A percentile compares a stretch with the other conserved stretches of the same genome.
Evolutionary conservation across 1,139 yeast genomes (phyloP).

Genomic region (Pichia sp.): DNA sequence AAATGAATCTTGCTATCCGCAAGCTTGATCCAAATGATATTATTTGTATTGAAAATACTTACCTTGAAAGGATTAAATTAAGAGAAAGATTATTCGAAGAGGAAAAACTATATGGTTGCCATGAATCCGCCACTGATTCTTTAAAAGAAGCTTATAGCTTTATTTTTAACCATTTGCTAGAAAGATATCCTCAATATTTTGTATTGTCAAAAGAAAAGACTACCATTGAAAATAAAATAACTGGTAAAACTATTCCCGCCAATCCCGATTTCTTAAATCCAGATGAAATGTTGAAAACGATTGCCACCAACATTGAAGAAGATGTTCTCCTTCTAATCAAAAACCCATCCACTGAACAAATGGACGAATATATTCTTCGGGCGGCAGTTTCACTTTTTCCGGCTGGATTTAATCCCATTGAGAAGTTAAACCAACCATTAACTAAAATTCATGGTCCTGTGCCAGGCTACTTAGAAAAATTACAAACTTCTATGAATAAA

Average conservation of each 20-base stretch:
- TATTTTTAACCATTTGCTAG: conserved; percentile 41
- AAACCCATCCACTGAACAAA: conserved; percentile 39
- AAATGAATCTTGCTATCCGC: conserved; percentile 63
- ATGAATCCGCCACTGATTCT: conserved; percentile 42
- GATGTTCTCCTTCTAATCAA: conserved; percentile 56
- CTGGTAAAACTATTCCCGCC: conserved; percentile 36
- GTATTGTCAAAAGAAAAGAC: conserved; percentile 26
- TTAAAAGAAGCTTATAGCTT: conserved; percentile 51
- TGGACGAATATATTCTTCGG: conserved; percentile 52
- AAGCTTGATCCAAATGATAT: conserved; percentile 53
- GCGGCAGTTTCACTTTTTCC: conserved; percentile 68
- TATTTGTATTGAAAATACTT: conserved; percentile 63
- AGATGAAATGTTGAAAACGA: conserved; percentile 35
- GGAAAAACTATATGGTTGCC: conserved; percentile 37
- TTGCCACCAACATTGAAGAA: conserved; percentile 55
- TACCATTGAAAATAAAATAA: conserved; percentile 38
- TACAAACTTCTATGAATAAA: conserved; percentile 56
- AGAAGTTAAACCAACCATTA: conserved; percentile 48
- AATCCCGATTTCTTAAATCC: conserved; percentile 22
- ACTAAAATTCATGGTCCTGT: conserved; percentile 56
- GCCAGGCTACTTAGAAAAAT: conserved; percentile 50
- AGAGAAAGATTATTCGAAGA: conserved; percentile 38
- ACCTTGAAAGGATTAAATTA: conserved; percentile 39
- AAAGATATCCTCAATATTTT: conserved; percentile 47
- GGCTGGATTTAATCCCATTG: conserved; percentile 64